Evolutionary conservation across 306 rosid genomes (phyloP).

Genomic region (Datisca glomerata): DNA sequence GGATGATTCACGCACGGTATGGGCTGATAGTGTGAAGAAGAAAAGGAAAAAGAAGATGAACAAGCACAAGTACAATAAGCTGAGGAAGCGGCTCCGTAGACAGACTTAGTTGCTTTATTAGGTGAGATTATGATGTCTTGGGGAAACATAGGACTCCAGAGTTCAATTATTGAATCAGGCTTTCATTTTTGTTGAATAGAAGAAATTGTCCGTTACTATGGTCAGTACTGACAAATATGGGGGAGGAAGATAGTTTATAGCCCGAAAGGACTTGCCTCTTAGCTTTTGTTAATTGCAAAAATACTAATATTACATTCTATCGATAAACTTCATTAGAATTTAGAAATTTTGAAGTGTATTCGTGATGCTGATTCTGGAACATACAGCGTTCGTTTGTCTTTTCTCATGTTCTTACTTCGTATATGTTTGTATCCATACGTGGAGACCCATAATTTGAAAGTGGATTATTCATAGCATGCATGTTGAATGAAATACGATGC

Average conservation of each 20-base stretch:
- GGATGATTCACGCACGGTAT: conserved; percentile 33
- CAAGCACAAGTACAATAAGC: conserved; percentile 71
- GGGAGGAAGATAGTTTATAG: no score
- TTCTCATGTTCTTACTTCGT: no score
- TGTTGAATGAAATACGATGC: no score
- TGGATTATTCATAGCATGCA: no score
- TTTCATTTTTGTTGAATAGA: conserved; percentile 5
- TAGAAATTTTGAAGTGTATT: no score
- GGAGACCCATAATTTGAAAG: no score
- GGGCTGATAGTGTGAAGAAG: conserved; percentile 91
- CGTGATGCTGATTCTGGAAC: no score
- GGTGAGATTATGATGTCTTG: conserved; percentile 25
- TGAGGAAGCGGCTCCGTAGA: conserved; percentile 55
- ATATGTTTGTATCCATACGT: no score
- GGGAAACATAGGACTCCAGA: conserved; percentile 6
- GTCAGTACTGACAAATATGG: neutral
- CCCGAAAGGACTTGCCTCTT: neutral
- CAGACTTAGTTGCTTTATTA: conserved; percentile 27
- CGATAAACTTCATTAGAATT: no score
- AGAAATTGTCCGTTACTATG: neutral
- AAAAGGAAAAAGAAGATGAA: conserved; percentile 77
- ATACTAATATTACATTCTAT: no score
- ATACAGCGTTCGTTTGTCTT: no score
- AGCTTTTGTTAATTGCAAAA: no score
- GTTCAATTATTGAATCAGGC: neutral